Evolutionary conservation across 345 rosid genomes (phyloP).

Genomic region (Salix arbutifolia): DNA sequence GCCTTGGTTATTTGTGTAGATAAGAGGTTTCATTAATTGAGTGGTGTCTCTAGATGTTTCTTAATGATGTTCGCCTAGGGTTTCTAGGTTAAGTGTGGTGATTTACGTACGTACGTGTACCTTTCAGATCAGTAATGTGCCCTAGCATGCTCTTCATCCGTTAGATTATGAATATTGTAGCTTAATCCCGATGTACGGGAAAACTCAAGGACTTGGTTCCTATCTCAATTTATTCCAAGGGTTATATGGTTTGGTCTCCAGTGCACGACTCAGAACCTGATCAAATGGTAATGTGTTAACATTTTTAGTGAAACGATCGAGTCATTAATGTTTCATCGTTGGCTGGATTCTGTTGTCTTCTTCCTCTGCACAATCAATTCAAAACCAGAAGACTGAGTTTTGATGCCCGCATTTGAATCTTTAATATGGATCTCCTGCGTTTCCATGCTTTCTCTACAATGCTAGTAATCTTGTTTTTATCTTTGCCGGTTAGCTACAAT

Average conservation of each 20-base stretch:
- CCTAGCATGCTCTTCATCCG: slow-evolving; percentile 3
- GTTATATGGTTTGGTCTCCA: not conserved
- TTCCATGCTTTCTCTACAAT: not conserved
- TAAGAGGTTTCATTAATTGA: not conserved
- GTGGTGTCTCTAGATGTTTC: slow-evolving; percentile 3
- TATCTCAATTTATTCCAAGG: slow-evolving; percentile 25
- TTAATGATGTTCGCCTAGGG: slow-evolving; percentile 31
- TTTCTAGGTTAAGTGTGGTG: slow-evolving; percentile 9
- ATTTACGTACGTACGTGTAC: slow-evolving; percentile 5
- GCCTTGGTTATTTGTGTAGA: slow-evolving; percentile 12
- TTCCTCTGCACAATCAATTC: not conserved
- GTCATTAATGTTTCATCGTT: slow-evolving; percentile 6
- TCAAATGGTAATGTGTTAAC: not conserved
- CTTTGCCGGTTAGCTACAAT: too few relatives aligned
- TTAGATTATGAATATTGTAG: slow-evolving; percentile 11
- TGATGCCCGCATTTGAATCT: not conserved
- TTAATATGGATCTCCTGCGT: not conserved
- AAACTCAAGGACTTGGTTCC: slow-evolving; percentile 35
- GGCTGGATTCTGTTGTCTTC: slow-evolving; percentile 5
- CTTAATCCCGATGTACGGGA: slow-evolving; percentile 21
- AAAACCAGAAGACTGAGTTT: not conserved
- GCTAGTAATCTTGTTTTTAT: not conserved
- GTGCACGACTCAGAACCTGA: not conserved
- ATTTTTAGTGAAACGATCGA: not conserved
- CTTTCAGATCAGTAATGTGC: not conserved